Evolutionary conservation across 2,329 filamentous ascomycete species (phyloP).

Genomic region (Hymenotorrendiella dingleyae): DNA sequence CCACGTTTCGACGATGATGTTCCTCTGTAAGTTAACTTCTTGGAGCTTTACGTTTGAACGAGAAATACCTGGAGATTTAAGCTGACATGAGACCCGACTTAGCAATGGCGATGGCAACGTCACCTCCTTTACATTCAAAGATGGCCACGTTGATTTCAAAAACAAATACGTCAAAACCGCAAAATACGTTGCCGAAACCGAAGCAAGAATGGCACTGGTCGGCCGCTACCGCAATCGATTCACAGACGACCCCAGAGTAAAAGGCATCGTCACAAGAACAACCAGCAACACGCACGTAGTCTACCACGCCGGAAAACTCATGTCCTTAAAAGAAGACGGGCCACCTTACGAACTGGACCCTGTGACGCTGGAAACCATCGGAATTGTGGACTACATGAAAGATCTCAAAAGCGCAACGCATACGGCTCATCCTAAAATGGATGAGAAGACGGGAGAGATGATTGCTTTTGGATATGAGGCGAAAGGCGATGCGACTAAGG

Average conservation of each 20-base stretch:
- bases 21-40: constrained; percentile 11
- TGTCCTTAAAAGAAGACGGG: constrained; percentile 47
- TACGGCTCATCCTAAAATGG: constrained; percentile 47
- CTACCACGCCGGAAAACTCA: constrained; percentile 47
- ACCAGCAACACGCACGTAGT: constrained; percentile 54
- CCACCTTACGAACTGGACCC: constrained; percentile 44
- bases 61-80: too few relatives aligned
- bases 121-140: constrained; percentile 35
- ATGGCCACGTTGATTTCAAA: constrained; percentile 38
- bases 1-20: constrained; percentile 47
- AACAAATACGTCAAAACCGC: constrained; percentile 40
- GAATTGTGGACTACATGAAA: constrained; percentile 42
- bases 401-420: constrained; percentile 41
- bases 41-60: not conserved
- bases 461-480: constrained; percentile 46
- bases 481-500: constrained; percentile 37
- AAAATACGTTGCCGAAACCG: constrained; percentile 29
- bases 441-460: constrained; percentile 44
- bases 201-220: constrained; percentile 25
- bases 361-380: constrained; percentile 42
- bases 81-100: not conserved
- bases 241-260: constrained; percentile 47
- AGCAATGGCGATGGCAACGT: constrained; percentile 34
- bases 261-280: constrained; percentile 41
- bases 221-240: constrained; percentile 51